phyloP scores from a whole-genome alignment of 192 early-diverging fungal genomes.

The Backusella luteola region DNA sequence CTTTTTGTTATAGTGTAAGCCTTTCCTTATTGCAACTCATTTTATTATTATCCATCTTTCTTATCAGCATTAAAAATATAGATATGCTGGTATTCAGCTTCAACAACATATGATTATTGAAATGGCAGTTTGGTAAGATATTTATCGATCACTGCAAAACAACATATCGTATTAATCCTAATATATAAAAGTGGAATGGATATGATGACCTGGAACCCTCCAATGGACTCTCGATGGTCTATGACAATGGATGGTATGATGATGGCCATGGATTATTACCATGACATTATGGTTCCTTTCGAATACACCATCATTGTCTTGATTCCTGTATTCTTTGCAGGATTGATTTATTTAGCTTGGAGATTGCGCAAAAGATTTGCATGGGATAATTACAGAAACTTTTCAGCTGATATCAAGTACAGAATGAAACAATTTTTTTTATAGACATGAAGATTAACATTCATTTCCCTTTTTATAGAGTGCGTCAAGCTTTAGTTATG shows the following conservation, averaged over 20 bases:
- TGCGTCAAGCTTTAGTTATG: constrained; percentile 30
- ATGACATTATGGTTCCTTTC: constrained; percentile 34
- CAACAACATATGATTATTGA: constrained; percentile 42
- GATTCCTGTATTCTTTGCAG: constrained; percentile 31
- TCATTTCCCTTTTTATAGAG: background rate
- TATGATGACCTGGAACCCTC: constrained; percentile 15
- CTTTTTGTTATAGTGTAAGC: background rate
- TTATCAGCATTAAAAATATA: constrained; percentile 1
- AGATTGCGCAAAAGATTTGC: constrained; percentile 39
- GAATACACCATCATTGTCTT: constrained; percentile 47
- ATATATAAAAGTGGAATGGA: constrained; percentile 21
- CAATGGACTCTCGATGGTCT: constrained; percentile 10
- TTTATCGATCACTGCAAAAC: background rate
- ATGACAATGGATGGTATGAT: background rate
- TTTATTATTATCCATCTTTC: background rate
- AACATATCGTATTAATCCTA: background rate
- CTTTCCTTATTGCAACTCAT: constrained; percentile 2
- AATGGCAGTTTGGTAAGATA: constrained; percentile 33
- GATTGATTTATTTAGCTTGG: constrained; percentile 27
- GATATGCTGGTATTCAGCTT: constrained; percentile 40
- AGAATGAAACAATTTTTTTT: background rate
- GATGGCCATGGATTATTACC: constrained; percentile 23
- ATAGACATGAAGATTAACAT: background rate
- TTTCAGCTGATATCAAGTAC: constrained; percentile 43
- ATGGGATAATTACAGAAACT: constrained; percentile 47